Percentiles rank a stretch among this genome's conserved stretches.
phyloP scores from a whole-genome alignment of 2,329 filamentous ascomycete species.

The Laburnicola sp. region DNA sequence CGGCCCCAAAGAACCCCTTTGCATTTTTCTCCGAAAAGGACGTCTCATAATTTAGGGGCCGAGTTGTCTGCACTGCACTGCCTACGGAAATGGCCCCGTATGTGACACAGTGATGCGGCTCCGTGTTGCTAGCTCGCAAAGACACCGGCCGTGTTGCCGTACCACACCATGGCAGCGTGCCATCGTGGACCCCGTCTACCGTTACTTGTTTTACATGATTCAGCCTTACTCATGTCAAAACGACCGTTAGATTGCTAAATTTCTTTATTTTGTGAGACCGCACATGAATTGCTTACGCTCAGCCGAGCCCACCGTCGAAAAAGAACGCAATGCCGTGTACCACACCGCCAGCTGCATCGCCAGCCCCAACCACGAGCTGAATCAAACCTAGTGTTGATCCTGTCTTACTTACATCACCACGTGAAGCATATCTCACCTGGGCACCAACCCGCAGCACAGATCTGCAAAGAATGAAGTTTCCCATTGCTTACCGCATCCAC shows the following conservation, averaged over 20 bases:
- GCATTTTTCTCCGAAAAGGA: no score
- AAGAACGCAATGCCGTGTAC: slow-evolving; percentile 2
- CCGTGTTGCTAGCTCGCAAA: neutral
- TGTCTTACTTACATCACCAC: neutral
- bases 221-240: neutral
- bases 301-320: neutral
- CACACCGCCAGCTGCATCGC: slow-evolving; percentile 9
- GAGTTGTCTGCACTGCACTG: no score
- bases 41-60: no score
- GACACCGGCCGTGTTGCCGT: neutral
- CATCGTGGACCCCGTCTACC: neutral
- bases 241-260: neutral
- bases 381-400: neutral
- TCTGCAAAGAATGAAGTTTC: no score
- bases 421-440: no score
- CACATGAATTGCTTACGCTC: slow-evolving; percentile 1
- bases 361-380: neutral
- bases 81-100: no score
- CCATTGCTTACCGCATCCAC: neutral
- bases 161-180: neutral
- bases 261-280: neutral
- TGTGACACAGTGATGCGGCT: neutral
- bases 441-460: no score
- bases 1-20: neutral
- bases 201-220: neutral